Base-by-base conservation (phyloP, 176 grass and related monocot species). In the Musa acuminata region DNA sequence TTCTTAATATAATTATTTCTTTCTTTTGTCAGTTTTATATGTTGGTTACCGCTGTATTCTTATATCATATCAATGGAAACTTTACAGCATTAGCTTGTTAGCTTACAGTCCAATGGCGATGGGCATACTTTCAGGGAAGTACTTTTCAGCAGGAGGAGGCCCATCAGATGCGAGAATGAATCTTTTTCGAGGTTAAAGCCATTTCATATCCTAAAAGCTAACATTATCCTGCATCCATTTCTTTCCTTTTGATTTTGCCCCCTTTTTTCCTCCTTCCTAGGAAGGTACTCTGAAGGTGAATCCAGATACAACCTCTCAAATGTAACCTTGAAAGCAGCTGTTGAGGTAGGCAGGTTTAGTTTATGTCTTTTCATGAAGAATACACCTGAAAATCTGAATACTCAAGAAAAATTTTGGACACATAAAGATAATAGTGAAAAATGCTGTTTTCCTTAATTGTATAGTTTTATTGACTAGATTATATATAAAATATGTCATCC, bases 101-200 rank as follows among this genome's bases (percentile, higher is more conserved):
- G 87, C 90, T 68, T 98, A 98, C 65, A 98, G 94, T 51, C 94
- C 94, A 64, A 91, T 97, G 85, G 90, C 94, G 55, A 97, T 97
- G 90, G 94, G 90, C 63, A 86, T 97, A 87, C 90, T 93, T 80
- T 93, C 90, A 55, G 90, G 90, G 62, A 97, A 97, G 78, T 97
- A 97, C 57, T 85, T 86, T 58, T 87, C 77, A 8, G 59, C 62
- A 14, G 57, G 68, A 64, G 77, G 75, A 1, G 80, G 79, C 2
- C 86, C 86, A 10, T 72, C 55, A 51, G 87, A 93, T 64, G 90
- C 87, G 83, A 81, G 94, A 77, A 84, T 98, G 84, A 98, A 93
- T 85, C 77, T 97, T 77, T 97, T 97, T 72, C 85, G 60, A 89
- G 90, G 94, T 93, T 65, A 6, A 35, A 52, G 1, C 17, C 29